Conservation (phyloP, 495 filamentous ascomycete species). For the Podospora comata region DNA sequence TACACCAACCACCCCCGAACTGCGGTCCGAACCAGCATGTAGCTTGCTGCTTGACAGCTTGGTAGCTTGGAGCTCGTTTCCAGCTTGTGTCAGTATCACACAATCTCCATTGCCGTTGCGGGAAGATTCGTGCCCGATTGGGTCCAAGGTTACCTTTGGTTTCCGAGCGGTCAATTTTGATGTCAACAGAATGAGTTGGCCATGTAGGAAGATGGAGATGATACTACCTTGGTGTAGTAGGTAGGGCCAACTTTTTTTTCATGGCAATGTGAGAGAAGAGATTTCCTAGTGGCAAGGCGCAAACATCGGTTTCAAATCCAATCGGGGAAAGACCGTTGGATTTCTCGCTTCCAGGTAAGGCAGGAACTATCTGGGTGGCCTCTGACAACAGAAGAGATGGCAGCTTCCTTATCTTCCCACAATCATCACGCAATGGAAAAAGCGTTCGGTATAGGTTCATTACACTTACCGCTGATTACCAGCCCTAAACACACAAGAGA, state of each 20-base stretch:
- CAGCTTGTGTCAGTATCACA: conserved; percentile 2
- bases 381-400: no score
- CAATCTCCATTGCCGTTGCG: not conserved
- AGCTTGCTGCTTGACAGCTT: not conserved
- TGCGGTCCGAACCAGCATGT: not conserved
- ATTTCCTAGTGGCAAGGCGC: no score
- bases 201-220: not conserved
- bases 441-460: not conserved
- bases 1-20: not conserved
- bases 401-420: no score
- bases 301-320: no score
- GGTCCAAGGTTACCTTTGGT: not conserved
- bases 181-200: not conserved
- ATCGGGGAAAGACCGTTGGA: not conserved
- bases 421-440: not conserved
- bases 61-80: not conserved
- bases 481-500: not conserved
- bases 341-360: not conserved
- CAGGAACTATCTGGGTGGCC: not conserved
- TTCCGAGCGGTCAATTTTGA: not conserved
- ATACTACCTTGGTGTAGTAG: not conserved
- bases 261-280: not conserved
- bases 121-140: not conserved
- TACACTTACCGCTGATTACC: not conserved
- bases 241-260: not conserved